Conservation (phyloP, 164 flowering plant genomes). For the Stephania cephalantha region DNA sequence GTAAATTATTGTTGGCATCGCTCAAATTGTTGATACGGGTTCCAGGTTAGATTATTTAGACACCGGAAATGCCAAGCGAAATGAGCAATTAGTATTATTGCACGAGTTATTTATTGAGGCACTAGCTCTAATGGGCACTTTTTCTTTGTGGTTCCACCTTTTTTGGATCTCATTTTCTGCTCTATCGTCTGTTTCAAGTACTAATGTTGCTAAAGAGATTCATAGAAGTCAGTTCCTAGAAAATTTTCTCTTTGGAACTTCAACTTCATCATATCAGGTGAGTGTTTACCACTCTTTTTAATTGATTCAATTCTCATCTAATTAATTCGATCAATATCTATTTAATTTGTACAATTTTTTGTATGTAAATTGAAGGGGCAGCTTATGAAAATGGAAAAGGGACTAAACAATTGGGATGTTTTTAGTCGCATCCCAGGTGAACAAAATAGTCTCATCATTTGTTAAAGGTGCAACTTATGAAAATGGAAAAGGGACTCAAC, state of each 20-base stretch:
- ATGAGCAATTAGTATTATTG: too few relatives aligned
- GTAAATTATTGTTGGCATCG: too few relatives aligned
- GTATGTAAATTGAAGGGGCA: constrained; percentile 28
- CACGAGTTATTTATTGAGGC: too few relatives aligned
- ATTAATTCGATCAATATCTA: constrained; percentile 1
- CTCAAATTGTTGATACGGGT: too few relatives aligned
- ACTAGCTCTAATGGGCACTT: too few relatives aligned
- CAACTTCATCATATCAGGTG: constrained; percentile 32
- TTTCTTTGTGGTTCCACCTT: too few relatives aligned
- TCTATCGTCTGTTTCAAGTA: neutral
- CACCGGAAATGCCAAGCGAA: too few relatives aligned
- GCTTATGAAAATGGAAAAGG: constrained; percentile 22
- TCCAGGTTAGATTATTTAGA: too few relatives aligned
- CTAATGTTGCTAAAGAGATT: constrained; percentile 9
- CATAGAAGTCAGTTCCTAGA: constrained; percentile 21
- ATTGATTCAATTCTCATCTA: too few relatives aligned
- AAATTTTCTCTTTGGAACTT: constrained; percentile 24
- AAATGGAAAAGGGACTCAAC: constrained; percentile 27
- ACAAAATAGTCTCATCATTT: neutral
- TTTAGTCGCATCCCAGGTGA: constrained; percentile 17
- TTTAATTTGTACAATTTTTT: neutral
- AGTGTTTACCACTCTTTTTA: neutral
- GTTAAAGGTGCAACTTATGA: constrained; percentile 28
- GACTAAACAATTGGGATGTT: constrained; percentile 35
- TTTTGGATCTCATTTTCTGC: neutral